These are phyloP conservation scores for Camelina hispida DNA, from an alignment of 345 rosid genomes.

Conservation along the genomic window DNA sequence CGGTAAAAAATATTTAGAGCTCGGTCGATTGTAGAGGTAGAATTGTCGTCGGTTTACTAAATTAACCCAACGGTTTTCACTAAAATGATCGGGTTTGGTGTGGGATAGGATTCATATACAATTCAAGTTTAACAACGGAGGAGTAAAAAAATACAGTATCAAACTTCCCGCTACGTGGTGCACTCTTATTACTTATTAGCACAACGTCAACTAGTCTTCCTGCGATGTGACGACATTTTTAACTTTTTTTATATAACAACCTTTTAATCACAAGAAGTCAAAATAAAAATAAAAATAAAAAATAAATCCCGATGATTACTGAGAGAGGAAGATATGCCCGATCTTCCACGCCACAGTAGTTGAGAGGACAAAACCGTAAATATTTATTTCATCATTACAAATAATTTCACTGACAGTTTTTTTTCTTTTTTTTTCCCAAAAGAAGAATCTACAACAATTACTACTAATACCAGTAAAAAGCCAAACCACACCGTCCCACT, in stretches of 20 bases:
- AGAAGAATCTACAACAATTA: constrained; percentile 24
- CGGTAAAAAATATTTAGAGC: no score
- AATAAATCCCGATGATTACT: constrained; percentile 23
- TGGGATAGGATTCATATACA: no score
- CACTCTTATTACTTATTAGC: constrained; percentile 6
- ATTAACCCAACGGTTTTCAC: no score
- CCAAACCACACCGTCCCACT: constrained; percentile 28
- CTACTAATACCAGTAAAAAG: background rate
- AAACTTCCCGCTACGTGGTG: constrained; percentile 9
- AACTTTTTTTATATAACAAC: background rate
- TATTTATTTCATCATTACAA: background rate
- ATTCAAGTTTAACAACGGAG: background rate
- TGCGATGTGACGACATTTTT: constrained; percentile 4
- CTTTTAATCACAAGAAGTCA: background rate
- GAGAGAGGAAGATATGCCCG: constrained; percentile 17
- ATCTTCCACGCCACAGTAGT: constrained; percentile 43
- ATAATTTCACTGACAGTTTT: constrained; percentile 7
- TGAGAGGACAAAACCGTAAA: constrained; percentile 22
- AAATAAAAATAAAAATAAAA: background rate
- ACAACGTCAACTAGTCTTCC: background rate
- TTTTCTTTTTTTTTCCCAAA: background rate
- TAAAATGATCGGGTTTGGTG: no score
- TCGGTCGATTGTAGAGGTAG: no score
- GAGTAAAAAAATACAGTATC: background rate
- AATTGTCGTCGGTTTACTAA: no score